Evolutionary conservation across 495 filamentous ascomycete genomes (phyloP), one percentile per base, ranked within the genome.

Genomic region (Penicillium dipodomyicola): DNA sequence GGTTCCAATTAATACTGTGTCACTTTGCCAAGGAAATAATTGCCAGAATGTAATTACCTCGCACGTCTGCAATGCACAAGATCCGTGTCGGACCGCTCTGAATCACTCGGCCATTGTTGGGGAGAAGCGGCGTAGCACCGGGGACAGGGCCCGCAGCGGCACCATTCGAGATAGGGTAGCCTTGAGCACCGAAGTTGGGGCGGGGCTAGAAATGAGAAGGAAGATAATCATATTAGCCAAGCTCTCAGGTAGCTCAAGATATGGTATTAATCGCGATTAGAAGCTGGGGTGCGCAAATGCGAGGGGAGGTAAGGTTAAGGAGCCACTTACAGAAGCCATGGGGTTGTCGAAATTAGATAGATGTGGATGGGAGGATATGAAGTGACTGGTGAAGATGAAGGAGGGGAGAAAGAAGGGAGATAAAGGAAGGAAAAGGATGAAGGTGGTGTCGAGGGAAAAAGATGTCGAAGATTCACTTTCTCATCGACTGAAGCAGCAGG

Each of bases 11-110:
- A 69, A 57, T 37, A 33, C n/a, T n/a, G 15, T 17, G 14, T 54
- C 19, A 30, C 33, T 22, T 39, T 12, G 4, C 8, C 4, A 12
- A 23, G 30, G 1, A 3, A 27, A 22, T 8, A 5, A 14, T 8
- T 10, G 14, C 12, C 29, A 23, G 35, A 22, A 42, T 4, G 25
- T 42, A 63, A 79, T 50, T 83, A 97, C 94, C 95, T 88, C 95
- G 84, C 61, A 99, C 93, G 76, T 99, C 95, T 20, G 95, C 95
- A 75, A 99, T 87, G 75, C 95, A 97, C 53, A 99, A 81, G 49
- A 99, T 86, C 70, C 94, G 82, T 54, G 85, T 87, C 43, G 87
- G 86, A 29, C 90, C 92, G 46, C 84, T 88, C 73, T 97, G 91
- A 64, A 96, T 85, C 45, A 99, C 74, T 59, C 84, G 78, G 57